These are phyloP conservation scores for Barbatosphaeria neglecta DNA, from an alignment of 495 filamentous ascomycete genomes.

Conservation along the genomic window DNA sequence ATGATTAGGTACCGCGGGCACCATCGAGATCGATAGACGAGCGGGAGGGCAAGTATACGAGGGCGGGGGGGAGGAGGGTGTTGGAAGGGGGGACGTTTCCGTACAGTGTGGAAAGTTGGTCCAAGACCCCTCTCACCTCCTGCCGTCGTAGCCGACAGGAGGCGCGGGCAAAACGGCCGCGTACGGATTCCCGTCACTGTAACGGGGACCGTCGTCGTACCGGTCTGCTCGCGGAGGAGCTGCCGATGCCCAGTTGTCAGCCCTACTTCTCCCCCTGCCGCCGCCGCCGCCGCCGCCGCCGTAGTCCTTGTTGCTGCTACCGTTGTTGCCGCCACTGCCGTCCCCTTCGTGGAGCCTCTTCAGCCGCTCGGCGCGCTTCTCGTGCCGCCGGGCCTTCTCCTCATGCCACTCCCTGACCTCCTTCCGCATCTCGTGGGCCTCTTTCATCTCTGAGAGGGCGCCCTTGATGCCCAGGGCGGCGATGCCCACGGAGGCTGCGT, in stretches of 20 bases:
- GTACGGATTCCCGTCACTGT: conserved; percentile 43
- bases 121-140: conserved; percentile 16
- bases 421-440: conserved; percentile 28
- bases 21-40: too few species aligned
- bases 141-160: conserved; percentile 25
- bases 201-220: conserved; percentile 32
- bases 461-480: conserved; percentile 80
- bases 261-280: conserved; percentile 27
- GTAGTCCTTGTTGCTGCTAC: conserved; percentile 7
- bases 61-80: conserved; percentile 2
- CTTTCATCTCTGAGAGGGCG: conserved; percentile 54
- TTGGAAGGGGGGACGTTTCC: neutral
- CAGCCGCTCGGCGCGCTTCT: conserved; percentile 26
- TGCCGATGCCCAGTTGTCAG: conserved; percentile 26
- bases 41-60: too few species aligned
- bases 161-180: conserved; percentile 29
- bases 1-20: too few species aligned
- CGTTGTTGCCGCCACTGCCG: conserved; percentile 8
- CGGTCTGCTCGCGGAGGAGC: conserved; percentile 20
- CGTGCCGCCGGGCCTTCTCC: conserved; percentile 27
- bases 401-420: conserved; percentile 30
- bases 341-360: neutral
- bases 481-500: conserved; percentile 69
- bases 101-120: neutral
- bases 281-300: conserved; percentile 7